phyloP scores from a whole-genome alignment of 176 grass and related monocot species.

The bread wheat (Triticum aestivum) region IWGSC_CS_RefSeq_v2.1 NC_057811.1:408037315-408037814 shows the following conservation, averaged over 20 bases:
- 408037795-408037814: too few species aligned
- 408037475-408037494: background rate
- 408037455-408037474: background rate
- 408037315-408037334: too few species aligned
- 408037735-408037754: too few species aligned
- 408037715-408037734: background rate
- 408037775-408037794: too few species aligned
- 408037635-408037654: too few species aligned
- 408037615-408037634: too few species aligned
- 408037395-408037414: background rate
- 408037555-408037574: conserved; percentile 3
- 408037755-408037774: too few species aligned
- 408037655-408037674: too few species aligned
- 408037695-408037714: background rate
- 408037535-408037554: background rate
- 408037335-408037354: background rate
- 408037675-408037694: background rate
- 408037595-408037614: too few species aligned
- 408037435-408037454: background rate
- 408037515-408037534: background rate
- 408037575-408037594: too few species aligned
- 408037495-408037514: background rate
- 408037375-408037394: background rate
- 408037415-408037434: background rate
- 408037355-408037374: background rate